These are phyloP conservation scores for Globisporangium nunn DNA, from an alignment of 352 stramenopile genomes.

Conservation along the genomic window DNA sequence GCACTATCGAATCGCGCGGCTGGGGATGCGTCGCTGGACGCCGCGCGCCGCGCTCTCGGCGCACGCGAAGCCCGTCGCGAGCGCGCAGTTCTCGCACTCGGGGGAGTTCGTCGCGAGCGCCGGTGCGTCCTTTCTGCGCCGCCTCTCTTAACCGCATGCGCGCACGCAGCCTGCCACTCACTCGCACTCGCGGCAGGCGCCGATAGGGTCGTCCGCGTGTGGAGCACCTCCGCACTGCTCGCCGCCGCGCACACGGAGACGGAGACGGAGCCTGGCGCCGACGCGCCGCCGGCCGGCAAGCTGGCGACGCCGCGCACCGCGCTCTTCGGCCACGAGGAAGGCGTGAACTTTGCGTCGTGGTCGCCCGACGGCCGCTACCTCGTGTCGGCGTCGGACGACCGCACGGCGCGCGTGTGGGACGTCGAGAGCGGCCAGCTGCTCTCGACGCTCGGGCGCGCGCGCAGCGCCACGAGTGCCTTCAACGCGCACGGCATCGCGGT, in stretches of 20 bases:
- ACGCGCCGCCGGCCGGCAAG: background rate
- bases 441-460: constrained; percentile 56
- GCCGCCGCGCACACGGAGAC: background rate
- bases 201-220: constrained; percentile 76
- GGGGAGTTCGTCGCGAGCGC: constrained; percentile 54
- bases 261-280: no score
- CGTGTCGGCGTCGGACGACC: constrained; percentile 94
- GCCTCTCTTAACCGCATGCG: background rate
- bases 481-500: constrained; percentile 19
- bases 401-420: constrained; percentile 93
- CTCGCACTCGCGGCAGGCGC: constrained; percentile 29
- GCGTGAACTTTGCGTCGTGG: constrained; percentile 93
- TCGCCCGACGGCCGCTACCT: constrained; percentile 79
- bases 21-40: constrained; percentile 2
- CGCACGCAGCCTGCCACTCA: background rate
- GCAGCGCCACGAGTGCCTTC: constrained; percentile 15
- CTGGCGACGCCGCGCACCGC: constrained; percentile 21
- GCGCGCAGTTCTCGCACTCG: constrained; percentile 55
- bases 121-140: constrained; percentile 26
- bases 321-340: constrained; percentile 88
- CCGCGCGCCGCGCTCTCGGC: constrained; percentile 14
- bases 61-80: constrained; percentile 71
- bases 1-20: background rate
- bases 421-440: constrained; percentile 78
- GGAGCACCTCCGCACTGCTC: constrained; percentile 27